phyloP scores from a whole-genome alignment of 441 rosid genomes.

The Daphne laureola region DNA sequence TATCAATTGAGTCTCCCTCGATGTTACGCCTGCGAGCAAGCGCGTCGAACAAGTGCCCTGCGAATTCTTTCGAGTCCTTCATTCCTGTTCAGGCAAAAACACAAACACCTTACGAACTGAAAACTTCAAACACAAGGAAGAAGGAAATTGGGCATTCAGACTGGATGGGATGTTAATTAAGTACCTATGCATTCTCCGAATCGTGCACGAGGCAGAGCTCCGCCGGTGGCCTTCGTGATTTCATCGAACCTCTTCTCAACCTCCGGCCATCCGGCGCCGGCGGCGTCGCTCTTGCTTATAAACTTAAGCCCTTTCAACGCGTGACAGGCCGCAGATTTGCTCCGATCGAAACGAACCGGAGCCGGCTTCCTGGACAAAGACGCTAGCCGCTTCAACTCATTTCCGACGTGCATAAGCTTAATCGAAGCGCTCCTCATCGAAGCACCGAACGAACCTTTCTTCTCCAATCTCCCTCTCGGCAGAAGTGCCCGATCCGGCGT shows the following conservation, averaged over 20 bases:
- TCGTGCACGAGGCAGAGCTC: slow-evolving; percentile 27
- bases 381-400: slow-evolving; percentile 32
- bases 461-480: slow-evolving; percentile 20
- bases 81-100: slow-evolving; percentile 25
- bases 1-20: slow-evolving; percentile 26
- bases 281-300: slow-evolving; percentile 34
- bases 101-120: neutral
- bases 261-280: slow-evolving; percentile 34
- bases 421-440: slow-evolving; percentile 23
- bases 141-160: neutral
- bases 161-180: neutral
- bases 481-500: slow-evolving; percentile 27
- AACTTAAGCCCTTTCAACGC: slow-evolving; percentile 47
- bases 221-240: slow-evolving; percentile 18
- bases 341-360: slow-evolving; percentile 22
- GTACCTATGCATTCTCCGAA: slow-evolving; percentile 52
- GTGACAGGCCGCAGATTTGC: slow-evolving; percentile 33
- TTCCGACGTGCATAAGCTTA: slow-evolving; percentile 32
- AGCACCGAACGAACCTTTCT: slow-evolving; percentile 14
- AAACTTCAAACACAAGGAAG: neutral
- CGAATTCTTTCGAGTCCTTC: slow-evolving; percentile 38
- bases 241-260: slow-evolving; percentile 37
- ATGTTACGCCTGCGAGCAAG: slow-evolving; percentile 27
- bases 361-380: slow-evolving; percentile 29
- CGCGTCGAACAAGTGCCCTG: slow-evolving; percentile 39